A percentile compares a stretch with the other conserved stretches of the same genome.
phyloP scores from a whole-genome alignment of 352 stramenopile species.

The Globisporangium spinosum region DNA sequence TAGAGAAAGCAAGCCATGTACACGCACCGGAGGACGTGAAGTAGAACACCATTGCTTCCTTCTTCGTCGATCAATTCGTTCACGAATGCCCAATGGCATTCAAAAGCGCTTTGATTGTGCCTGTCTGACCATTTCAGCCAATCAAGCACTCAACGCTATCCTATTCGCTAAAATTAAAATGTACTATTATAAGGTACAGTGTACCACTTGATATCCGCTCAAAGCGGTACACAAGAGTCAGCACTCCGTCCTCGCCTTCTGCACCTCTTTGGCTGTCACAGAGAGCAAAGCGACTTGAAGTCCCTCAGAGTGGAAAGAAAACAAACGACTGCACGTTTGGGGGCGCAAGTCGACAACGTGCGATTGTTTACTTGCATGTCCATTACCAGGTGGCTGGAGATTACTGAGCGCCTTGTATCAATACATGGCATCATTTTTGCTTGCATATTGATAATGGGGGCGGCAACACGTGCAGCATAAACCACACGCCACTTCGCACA shows the following conservation, averaged over 20 bases:
- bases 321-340: neutral
- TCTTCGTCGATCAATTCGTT: neutral
- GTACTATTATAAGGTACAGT: neutral
- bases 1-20: neutral
- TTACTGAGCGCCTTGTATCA: neutral
- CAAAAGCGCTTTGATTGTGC: neutral
- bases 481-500: neutral
- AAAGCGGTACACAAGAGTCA: neutral
- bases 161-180: neutral
- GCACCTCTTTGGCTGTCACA: neutral
- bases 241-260: neutral
- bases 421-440: neutral
- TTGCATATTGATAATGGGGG: neutral
- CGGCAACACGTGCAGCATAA: neutral
- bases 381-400: neutral
- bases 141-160: neutral
- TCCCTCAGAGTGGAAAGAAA: neutral
- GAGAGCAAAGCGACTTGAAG: neutral
- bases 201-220: neutral
- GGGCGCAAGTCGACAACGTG: neutral
- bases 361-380: neutral
- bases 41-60: slow-evolving; percentile 66
- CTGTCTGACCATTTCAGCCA: neutral
- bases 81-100: neutral
- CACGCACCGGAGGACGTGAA: slow-evolving; percentile 76